Evolutionary conservation across 306 rosid genomes (phyloP).

Genomic region (Castanea crenata): DNA sequence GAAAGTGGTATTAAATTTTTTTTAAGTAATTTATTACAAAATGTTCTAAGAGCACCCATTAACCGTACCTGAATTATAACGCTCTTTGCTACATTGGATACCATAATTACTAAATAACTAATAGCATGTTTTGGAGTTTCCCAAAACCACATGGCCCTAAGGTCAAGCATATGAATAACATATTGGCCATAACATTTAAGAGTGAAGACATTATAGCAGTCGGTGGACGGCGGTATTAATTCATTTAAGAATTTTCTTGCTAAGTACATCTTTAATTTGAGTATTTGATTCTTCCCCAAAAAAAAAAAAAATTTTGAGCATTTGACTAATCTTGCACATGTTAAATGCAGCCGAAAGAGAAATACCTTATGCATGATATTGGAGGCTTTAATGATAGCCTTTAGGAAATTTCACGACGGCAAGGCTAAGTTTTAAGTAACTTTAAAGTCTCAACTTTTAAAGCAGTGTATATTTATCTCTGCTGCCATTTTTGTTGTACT

Average conservation of each 20-base stretch:
- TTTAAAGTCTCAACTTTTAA: no score
- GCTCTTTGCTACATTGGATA: no score
- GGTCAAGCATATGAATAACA: background rate
- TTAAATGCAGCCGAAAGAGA: background rate
- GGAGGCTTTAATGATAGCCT: background rate
- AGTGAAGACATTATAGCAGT: background rate
- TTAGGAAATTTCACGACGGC: background rate
- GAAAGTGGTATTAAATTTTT: no score
- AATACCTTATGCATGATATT: background rate
- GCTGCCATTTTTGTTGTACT: no score
- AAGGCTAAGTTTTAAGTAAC: no score
- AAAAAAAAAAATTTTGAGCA: no score
- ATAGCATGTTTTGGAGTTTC: background rate
- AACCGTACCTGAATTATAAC: no score
- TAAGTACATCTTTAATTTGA: background rate
- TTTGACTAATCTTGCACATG: background rate
- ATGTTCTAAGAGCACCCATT: no score
- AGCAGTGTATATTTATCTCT: no score
- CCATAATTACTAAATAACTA: background rate
- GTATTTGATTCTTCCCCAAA: no score
- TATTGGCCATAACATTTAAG: background rate
- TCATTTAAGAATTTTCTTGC: background rate
- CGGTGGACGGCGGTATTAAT: background rate
- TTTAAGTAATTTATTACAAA: no score
- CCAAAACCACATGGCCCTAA: background rate